These are phyloP conservation scores for Lentinus tigrinus DNA, from an alignment of 768 basidiomycete genomes.

Conservation along the genomic window DNA sequence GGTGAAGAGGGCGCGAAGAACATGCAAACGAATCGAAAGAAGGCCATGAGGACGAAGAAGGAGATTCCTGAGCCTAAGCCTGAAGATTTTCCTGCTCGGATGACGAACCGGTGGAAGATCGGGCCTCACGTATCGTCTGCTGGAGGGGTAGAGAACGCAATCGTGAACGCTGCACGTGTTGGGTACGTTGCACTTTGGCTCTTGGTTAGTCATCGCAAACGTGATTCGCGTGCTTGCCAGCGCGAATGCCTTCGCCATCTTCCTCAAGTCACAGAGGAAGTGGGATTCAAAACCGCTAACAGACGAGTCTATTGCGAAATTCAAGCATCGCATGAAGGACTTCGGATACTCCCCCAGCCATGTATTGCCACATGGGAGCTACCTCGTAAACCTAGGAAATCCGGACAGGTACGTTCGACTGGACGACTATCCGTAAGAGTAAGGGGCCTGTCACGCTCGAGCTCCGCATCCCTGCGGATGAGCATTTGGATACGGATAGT, in stretches of 20 bases:
- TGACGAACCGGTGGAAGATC: conserved; percentile 54
- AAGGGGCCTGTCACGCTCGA: too few species aligned
- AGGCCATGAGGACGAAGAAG: conserved; percentile 4
- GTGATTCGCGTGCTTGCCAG: conserved; percentile 43
- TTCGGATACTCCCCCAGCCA: conserved; percentile 61
- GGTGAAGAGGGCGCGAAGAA: not conserved
- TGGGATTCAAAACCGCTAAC: conserved; percentile 69
- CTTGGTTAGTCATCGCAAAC: too few species aligned
- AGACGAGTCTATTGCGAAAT: conserved; percentile 48
- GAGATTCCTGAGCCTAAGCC: conserved; percentile 14
- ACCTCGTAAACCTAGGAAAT: conserved; percentile 83
- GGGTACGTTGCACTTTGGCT: conserved; percentile 60
- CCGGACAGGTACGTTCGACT: conserved; percentile 77
- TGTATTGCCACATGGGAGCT: conserved; percentile 82
- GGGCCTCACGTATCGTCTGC: conserved; percentile 84
- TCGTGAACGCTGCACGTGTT: conserved; percentile 67
- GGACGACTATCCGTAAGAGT: too few species aligned
- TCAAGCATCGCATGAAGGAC: conserved; percentile 59
- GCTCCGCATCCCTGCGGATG: too few species aligned
- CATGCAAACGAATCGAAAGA: not conserved
- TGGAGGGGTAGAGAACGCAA: conserved; percentile 75
- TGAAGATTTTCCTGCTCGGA: conserved; percentile 27
- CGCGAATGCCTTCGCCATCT: conserved; percentile 82
- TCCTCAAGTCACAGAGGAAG: conserved; percentile 81
- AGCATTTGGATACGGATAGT: not conserved